Conservation (phyloP, 2,329 filamentous ascomycete species). For the Colletotrichum lini region DNA sequence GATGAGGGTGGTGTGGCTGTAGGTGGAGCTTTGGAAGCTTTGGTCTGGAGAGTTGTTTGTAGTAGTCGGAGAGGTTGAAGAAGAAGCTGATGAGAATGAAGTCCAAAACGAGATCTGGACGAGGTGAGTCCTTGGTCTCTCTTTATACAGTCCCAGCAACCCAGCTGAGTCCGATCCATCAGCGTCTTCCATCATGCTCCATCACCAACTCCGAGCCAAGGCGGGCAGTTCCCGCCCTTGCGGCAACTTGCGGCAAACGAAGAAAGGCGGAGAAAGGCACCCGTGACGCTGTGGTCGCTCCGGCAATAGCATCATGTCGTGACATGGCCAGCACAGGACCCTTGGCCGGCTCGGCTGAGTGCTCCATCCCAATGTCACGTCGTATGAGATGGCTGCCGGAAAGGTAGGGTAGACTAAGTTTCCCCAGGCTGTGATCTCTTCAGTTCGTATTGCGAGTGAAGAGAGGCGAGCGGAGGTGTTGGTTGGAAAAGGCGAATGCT, state of each 20-base stretch:
- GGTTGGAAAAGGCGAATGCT: not conserved
- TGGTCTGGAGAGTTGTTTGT: slow-evolving; percentile 3
- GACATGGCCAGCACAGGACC: slow-evolving; percentile 27
- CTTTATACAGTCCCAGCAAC: slow-evolving; percentile 28
- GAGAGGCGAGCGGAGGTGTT: slow-evolving; percentile 10
- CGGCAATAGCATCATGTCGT: slow-evolving; percentile 62
- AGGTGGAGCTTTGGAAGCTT: not conserved
- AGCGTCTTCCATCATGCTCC: slow-evolving; percentile 17
- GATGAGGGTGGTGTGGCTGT: not conserved
- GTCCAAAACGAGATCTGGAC: not conserved
- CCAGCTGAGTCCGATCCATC: not conserved
- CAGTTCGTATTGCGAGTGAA: slow-evolving; percentile 36
- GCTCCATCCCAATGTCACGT: slow-evolving; percentile 37
- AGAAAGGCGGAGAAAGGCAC: slow-evolving; percentile 44
- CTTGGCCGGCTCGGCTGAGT: slow-evolving; percentile 25
- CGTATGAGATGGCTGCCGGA: slow-evolving; percentile 34
- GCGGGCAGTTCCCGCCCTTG: slow-evolving; percentile 13
- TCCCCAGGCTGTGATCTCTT: slow-evolving; percentile 19
- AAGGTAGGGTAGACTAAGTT: not conserved
- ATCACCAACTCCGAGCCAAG: slow-evolving; percentile 31
- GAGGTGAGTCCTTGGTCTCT: slow-evolving; percentile 11
- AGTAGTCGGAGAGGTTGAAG: slow-evolving; percentile 11
- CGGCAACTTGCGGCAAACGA: not conserved
- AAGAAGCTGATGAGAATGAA: slow-evolving; percentile 33
- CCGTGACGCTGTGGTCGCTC: slow-evolving; percentile 76